Evolutionary conservation across 345 rosid species (phyloP), one percentile per base, ranked within the genome.

Genomic region (Bruguiera sexangula): DNA sequence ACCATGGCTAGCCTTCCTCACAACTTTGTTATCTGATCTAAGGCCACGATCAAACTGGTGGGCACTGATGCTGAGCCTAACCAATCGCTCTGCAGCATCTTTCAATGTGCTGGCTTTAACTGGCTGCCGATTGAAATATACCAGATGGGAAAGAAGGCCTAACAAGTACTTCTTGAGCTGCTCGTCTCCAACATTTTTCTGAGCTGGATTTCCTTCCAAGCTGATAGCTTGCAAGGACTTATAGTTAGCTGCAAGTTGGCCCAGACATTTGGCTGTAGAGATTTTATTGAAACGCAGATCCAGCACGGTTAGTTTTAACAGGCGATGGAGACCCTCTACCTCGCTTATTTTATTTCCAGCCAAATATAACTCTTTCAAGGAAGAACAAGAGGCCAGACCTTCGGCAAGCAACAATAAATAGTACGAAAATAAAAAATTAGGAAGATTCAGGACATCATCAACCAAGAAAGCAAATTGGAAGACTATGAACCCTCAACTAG

Each of bases 121-220:
- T 60, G 89, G 81, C 80, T 92, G 97, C 69, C 91, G 73, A 71
- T 95, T 95, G 82, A 83, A 89, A 85, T 85, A 95, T 11, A 85
- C 82, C 75, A 95, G 73, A 67, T 86, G 83, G 46, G 99, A 98
- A 65, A 95, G 87, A 70, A 92, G 96, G 48, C 97, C 85, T 68
- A 78, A 87, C 36, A 95, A 82, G 77, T 86, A 68, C 72, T 95
- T 95, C 83, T 85, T 90, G 67, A 95, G 84, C 67, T 90, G 91
- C 63, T 95, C 99, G 62, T 95, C 98, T 68, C 99, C 99, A 24
- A 92, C 94, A 68, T 92, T 95, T 76, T 90, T 90, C 85, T 92
- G 98, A 7, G 96, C 98, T 27, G 98, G 96, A 79, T 92, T 95
- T 66, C 98, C 99, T 78, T 95, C 98, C 86, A 95, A 76, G 89